Evolutionary conservation across 768 basidiomycete species (phyloP).

Genomic region (Strobilomyces dryophilus): DNA sequence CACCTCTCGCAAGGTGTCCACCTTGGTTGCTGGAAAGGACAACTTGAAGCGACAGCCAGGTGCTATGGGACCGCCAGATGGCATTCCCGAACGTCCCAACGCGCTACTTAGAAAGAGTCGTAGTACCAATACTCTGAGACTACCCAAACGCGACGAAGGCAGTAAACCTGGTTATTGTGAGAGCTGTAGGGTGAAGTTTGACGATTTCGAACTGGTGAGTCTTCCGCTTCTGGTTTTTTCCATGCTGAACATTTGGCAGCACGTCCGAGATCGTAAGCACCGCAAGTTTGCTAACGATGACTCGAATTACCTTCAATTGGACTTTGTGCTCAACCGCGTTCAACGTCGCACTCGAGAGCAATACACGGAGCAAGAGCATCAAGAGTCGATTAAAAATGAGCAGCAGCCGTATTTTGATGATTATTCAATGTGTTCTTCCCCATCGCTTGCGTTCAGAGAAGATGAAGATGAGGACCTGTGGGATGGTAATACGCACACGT

Average conservation of each 20-base stretch:
- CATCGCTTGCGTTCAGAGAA: neutral
- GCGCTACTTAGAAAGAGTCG: conserved; percentile 64
- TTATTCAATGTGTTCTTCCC: conserved; percentile 23
- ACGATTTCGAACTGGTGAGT: conserved; percentile 75
- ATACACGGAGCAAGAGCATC: conserved; percentile 25
- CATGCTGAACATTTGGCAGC: conserved; percentile 42
- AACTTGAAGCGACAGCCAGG: conserved; percentile 28
- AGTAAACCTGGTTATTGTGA: conserved; percentile 97
- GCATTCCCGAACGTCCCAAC: conserved; percentile 50
- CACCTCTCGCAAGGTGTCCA: conserved; percentile 54
- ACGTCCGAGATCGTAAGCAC: conserved; percentile 68
- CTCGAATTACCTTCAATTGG: conserved; percentile 75
- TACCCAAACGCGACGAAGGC: conserved; percentile 79
- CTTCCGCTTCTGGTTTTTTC: neutral
- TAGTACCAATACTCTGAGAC: conserved; percentile 72
- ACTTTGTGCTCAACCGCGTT: conserved; percentile 66
- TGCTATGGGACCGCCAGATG: conserved; percentile 65
- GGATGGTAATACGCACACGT: conserved; percentile 19
- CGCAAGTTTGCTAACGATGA: conserved; percentile 76
- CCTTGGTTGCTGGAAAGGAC: conserved; percentile 24
- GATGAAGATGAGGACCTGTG: conserved; percentile 21
- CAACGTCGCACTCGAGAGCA: conserved; percentile 37
- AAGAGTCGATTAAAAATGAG: conserved; percentile 5
- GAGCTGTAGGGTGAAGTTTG: conserved; percentile 88
- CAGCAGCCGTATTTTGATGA: conserved; percentile 16